Base-by-base conservation (phyloP, 2,329 filamentous ascomycete genomes). In the Camptophora hylomeconis region DNA sequence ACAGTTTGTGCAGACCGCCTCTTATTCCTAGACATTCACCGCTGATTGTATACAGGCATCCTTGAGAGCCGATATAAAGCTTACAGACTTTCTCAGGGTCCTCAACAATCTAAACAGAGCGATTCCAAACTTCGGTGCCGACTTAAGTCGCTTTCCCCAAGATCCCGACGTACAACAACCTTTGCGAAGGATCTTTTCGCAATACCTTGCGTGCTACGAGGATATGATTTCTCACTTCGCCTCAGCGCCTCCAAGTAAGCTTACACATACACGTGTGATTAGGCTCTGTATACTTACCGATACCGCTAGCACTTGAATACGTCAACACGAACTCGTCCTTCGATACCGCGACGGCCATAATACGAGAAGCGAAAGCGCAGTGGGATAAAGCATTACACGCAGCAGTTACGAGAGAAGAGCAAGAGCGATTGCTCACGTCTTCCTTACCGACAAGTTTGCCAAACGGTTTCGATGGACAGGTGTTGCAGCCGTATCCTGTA, bases 401-500 rank as follows among this genome's bases (percentile, higher is more conserved):
- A 6, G 18, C 9, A 16, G 19, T 12, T 23, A 12, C 13, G 5
- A 6, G 28, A 30, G 13, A 23, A 17, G 12, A 22, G 16, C 16
- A n/a, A 16, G n/a, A n/a, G n/a, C n/a, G n/a, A n/a, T n/a, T n/a
- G n/a, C n/a, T n/a, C n/a, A n/a, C n/a, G n/a, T n/a, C n/a, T n/a
- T n/a, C n/a, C n/a, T n/a, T n/a, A n/a, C n/a, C n/a, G n/a, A n/a
- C n/a, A 7, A 7, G 28, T n/a, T 30, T 11, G 15, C 10, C 17
- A 8, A 16, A 15, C 13, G 28, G 20, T 11, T 10, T 7, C 17
- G 19, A 22, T 9, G 19, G 24, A 23, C n/a, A 15, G 12, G 20
- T 18, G 16, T n/a, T n/a, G n/a, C n/a, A 27, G 14, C n/a, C 10
- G 7, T 17, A 17, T 22, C 15, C 13, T 20, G 10, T 39, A 45